Evolutionary conservation across 2,329 filamentous ascomycete species (phyloP).

Genomic region (Ophiostoma pallidulum): DNA sequence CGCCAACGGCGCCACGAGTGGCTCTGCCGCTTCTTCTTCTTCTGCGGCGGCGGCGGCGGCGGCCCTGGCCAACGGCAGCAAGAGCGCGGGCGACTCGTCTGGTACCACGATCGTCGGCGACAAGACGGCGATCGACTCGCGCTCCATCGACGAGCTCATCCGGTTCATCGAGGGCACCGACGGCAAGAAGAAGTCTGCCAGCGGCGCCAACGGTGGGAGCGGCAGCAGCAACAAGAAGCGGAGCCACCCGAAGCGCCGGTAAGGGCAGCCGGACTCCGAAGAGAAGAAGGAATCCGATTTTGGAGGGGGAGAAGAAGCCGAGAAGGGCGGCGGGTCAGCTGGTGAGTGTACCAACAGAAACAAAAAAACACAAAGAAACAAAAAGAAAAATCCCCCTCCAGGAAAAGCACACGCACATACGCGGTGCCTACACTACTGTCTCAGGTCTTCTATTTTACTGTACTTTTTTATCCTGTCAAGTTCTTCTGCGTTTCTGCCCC

Average conservation of each 20-base stretch:
- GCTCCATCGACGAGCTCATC: conserved; percentile 87
- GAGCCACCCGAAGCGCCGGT: conserved; percentile 44
- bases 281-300: conserved; percentile 1
- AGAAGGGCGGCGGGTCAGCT: background rate
- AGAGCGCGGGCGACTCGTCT: conserved; percentile 18
- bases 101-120: conserved; percentile 17
- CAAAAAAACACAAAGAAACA: background rate
- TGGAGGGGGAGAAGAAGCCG: background rate
- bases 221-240: conserved; percentile 13
- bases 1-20: conserved; percentile 12
- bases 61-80: conserved; percentile 15
- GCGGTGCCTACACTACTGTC: no score
- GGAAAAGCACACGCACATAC: no score
- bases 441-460: no score
- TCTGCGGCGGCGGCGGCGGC: conserved; percentile 27
- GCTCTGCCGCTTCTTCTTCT: conserved; percentile 31
- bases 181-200: conserved; percentile 35
- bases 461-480: no score
- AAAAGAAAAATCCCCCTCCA: background rate
- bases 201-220: conserved; percentile 18
- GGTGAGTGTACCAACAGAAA: conserved; percentile 7
- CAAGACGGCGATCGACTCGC: conserved; percentile 51
- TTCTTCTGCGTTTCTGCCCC: no score
- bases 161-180: conserved; percentile 83
- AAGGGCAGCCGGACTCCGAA: background rate